A percentile compares a stretch with the other conserved stretches of the same genome.
Conservation (phyloP, 75 land plant species). For the Selaginella tamariscina region DNA sequence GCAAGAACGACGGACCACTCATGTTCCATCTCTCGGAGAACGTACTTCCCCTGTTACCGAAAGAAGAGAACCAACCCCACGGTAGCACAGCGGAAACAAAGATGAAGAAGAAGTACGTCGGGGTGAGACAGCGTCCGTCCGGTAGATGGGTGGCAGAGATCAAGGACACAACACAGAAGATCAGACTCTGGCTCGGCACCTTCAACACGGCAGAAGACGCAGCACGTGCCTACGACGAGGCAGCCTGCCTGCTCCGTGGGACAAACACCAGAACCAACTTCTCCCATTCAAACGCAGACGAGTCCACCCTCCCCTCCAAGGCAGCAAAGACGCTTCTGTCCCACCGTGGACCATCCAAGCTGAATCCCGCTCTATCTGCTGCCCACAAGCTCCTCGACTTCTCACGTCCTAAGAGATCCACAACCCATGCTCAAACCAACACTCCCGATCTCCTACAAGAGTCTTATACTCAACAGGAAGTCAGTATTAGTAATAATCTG, state of each 20-base stretch:
- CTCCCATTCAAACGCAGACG: not conserved
- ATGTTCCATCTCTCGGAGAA: too few relatives aligned
- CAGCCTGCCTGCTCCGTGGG: conserved; percentile 55
- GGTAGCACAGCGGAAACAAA: not conserved
- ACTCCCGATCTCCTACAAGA: not conserved
- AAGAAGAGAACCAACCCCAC: not conserved
- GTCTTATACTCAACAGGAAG: not conserved
- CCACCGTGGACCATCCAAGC: not conserved
- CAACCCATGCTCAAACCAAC: not conserved
- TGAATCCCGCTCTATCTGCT: not conserved
- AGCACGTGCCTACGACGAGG: conserved; percentile 63
- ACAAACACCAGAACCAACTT: conserved; percentile 61
- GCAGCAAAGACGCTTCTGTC: not conserved
- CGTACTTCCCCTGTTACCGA: not conserved
- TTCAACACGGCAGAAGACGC: conserved; percentile 53
- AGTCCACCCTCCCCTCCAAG: conserved; percentile 28
- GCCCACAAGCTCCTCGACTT: not conserved
- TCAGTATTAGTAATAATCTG: too few relatives aligned
- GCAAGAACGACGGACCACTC: too few relatives aligned
- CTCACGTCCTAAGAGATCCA: not conserved
- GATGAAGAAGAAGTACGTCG: conserved; percentile 35
- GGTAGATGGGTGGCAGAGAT: conserved; percentile 67
- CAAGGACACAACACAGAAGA: conserved; percentile 63
- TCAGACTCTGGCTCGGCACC: conserved; percentile 63
- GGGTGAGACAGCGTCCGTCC: conserved; percentile 58